Base-by-base conservation (phyloP, 2,329 filamentous ascomycete genomes). In the Aspergillus candidus region DNA sequence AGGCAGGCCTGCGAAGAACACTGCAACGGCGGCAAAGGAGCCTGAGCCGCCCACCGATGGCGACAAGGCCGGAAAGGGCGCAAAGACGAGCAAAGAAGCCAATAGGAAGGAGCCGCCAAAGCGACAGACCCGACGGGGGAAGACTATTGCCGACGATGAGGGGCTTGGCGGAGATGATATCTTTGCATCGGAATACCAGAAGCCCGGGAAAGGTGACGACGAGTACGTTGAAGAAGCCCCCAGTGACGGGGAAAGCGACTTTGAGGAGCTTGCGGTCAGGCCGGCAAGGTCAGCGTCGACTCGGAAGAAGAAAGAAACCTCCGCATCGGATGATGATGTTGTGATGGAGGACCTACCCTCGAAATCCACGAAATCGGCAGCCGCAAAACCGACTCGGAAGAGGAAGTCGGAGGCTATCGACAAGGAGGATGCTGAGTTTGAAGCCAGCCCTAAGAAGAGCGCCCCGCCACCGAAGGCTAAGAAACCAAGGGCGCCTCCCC, bases 81-180 rank as follows among this genome's bases (percentile, higher is more conserved):
- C 51, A 22, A 60, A 55, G 47, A 44, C 59, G 40, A 74, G 72
- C 61, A 70, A 71, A 48, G 61, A 56, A 8, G 65, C 78, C 31
- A 74, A 79, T 31, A 76, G 80, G 46, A 56, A 55, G 38, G 50
- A 52, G 12, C 39, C 52, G 10, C 36, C 43, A 2, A 60, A 53
- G 17, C 42, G 42, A 22, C 36, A 40, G 7, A 40, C 54, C 12
- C 53, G 43, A 45, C 69, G 66, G 54, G 63, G 60, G 61, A 64
- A 48, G 44, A 43, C 46, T 49, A 58, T 51, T 51, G 14, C 84
- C 52, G 79, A 87, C 14, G 84, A 86, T 41, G 83, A 82, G 30
- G 75, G 87, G 35, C 83, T 79, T 35, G 75, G 68, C 3, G 84
- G 79, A n/a, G 85, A 88, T 52, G 90, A 95, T 55, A 89, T 95